These are phyloP conservation scores for Ustilago sp. DNA, from an alignment of 1,284 basidiomycete species.

Conservation along the genomic window DNA sequence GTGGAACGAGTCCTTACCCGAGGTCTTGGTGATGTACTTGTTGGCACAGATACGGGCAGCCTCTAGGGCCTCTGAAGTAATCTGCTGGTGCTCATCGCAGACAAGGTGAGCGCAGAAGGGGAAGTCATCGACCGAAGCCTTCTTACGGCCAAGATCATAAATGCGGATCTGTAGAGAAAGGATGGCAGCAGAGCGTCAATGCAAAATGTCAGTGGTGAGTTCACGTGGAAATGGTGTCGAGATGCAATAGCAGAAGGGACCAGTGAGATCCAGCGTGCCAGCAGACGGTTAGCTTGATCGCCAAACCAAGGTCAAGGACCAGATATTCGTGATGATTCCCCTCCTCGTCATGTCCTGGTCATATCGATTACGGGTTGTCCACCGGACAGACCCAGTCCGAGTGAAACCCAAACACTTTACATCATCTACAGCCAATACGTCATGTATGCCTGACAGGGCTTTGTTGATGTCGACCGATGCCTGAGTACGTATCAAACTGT, in stretches of 20 bases:
- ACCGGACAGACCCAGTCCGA: no score
- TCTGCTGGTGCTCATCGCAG: conserved; percentile 98
- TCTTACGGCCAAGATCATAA: conserved; percentile 90
- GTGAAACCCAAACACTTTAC: no score
- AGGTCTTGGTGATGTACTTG: conserved; percentile 99
- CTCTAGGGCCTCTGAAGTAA: conserved; percentile 95
- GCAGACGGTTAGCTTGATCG: background rate
- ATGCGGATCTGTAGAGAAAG: conserved; percentile 64
- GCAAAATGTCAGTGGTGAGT: conserved; percentile 15
- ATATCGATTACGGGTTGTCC: no score
- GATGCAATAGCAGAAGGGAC: background rate
- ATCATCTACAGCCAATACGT: no score
- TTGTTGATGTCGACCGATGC: no score
- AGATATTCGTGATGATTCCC: no score
- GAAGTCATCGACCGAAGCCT: conserved; percentile 91
- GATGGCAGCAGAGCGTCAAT: background rate
- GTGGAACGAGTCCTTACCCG: conserved; percentile 99
- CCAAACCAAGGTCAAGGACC: background rate
- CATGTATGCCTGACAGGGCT: no score
- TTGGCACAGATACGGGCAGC: conserved; percentile 99
- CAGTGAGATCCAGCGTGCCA: conserved; percentile 22
- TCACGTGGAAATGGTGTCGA: background rate
- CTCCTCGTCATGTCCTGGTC: no score
- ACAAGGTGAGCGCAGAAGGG: conserved; percentile 86
- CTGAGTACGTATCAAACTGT: no score